Conservation (phyloP, 208 protist genomes). For the Acanthamoeba royreba region DNA sequence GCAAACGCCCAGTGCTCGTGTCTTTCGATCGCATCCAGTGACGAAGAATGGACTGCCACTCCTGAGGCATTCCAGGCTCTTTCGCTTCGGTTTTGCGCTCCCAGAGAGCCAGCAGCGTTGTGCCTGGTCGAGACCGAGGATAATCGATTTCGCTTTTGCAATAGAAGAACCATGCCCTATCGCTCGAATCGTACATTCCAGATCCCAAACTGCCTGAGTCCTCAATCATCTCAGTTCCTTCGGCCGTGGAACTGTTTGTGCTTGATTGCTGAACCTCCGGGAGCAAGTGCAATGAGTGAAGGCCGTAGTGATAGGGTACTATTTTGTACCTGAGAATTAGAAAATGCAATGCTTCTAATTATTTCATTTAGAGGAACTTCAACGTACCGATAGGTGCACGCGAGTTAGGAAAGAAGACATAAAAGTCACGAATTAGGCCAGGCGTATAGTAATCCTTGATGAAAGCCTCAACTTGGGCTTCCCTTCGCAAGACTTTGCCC, state of each 20-base stretch:
- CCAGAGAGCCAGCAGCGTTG: slow-evolving; percentile 12
- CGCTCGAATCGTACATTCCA: not conserved
- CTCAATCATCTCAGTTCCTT: no score
- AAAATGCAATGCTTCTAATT: not conserved
- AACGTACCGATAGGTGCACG: not conserved
- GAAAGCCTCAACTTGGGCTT: not conserved
- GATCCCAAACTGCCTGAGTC: no score
- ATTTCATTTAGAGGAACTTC: no score
- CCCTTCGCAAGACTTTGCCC: not conserved
- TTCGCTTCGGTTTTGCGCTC: not conserved
- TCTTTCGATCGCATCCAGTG: not conserved
- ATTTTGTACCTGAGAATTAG: not conserved
- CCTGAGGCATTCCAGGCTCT: not conserved
- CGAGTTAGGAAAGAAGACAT: not conserved
- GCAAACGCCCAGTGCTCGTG: not conserved
- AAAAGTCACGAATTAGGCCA: not conserved
- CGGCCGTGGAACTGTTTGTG: no score
- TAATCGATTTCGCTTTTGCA: slow-evolving; percentile 11
- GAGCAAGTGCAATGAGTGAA: not conserved
- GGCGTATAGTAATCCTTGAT: not conserved
- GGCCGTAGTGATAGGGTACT: not conserved
- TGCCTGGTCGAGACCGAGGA: not conserved
- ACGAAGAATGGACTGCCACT: not conserved
- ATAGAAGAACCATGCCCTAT: not conserved
- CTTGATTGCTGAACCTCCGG: not conserved